Evolutionary conservation across 768 basidiomycete genomes (phyloP), one percentile per base, ranked within the genome.

Genomic region (Megacollybia marginata): DNA sequence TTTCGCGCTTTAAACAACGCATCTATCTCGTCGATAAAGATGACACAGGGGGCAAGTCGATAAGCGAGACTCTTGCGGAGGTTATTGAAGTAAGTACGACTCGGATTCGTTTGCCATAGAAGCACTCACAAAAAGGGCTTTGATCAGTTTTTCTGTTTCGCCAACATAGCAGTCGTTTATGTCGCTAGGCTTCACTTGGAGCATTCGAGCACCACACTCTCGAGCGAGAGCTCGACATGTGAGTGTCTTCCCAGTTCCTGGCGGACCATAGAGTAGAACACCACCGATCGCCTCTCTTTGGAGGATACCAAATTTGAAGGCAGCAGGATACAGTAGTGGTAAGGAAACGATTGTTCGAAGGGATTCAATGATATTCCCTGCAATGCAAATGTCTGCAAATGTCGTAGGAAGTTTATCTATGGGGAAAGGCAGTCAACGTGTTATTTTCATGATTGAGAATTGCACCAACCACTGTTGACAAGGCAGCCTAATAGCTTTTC

Each of bases 261-360:
- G 23, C 4, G 23, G 23, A 28, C 23, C 23, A 6, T 28, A 28
- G 23, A 28, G 23, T 28, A 28, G 6, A 28, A 28, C 23, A 28
- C 23, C 23, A 6, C 23, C 76, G 16, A 76, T 75, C 2, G 77
- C 75, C 54, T 79, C 76, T 58, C 75, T 78, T 51, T 73, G 75
- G 40, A 79, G 70, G 33, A 76, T 72, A 49, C 74, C 74, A 49
- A 72, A 38, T 33, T 55, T 55, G 48, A 57, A 59, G 23, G 49
- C 44, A 35, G 40, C 23, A 28, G 56, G 56, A 43, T 52, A 47
- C 1, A 50, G 43, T 3, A 57, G 40, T 9, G 53, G 57, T 15
- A 59, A 49, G 12, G 54, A 53, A 42, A 59, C 46, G 42, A 55
- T 49, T 10, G 52, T 54, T 31, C 52, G 42, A 23, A 59, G 53